Evolutionary conservation across 768 basidiomycete genomes (phyloP), one percentile per base, ranked within the genome.

Genomic region (Coprinopsis marcescibilis): DNA sequence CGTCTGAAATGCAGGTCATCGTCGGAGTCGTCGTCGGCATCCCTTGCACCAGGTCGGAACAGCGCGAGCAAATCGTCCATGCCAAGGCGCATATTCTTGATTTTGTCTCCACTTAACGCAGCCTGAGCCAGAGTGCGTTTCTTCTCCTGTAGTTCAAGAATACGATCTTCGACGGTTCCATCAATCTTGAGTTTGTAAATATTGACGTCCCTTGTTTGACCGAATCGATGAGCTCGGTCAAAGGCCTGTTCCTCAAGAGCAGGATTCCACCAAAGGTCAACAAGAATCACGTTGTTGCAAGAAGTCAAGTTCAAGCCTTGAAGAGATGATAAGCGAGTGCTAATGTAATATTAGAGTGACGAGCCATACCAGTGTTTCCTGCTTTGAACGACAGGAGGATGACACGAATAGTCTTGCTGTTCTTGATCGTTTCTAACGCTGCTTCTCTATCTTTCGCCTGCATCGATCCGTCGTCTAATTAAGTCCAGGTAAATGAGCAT

Each of bases 381-480:
- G 93, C 92, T 63, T 94, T 96, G 78, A 97, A 94, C 0, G 92
- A 96, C 52, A 98, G 93, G 52, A 99, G 67, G 51, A 98, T 96
- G 34, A 95, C 82, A 25, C 76, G 76, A 10, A 74, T 80, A 13
- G 56, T 69, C 21, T 64, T 62, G 60, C 76, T 78, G 14, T 53
- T 78, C 57, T 76, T 79, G 64, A 99, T 92, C 54, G 76, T 78
- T 27, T 81, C 69, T 34, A 98, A 64, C 3, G 89, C 76, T 13
- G 71, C 76, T 55, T 92, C 87, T 10, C 93, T 83, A 55, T 90
- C 75, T 25, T 77, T 77, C 49, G 84, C 75, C 12, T 68, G 65
- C 89, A 97, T 93, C 3, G 78, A 78, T 0, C 95, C 95, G 57
- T 96, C 92, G 67, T 94, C 92, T 97, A 60, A 11, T 33, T 23